Base-by-base conservation (phyloP, 306 rosid genomes). In the Sicyos edulis region DNA sequence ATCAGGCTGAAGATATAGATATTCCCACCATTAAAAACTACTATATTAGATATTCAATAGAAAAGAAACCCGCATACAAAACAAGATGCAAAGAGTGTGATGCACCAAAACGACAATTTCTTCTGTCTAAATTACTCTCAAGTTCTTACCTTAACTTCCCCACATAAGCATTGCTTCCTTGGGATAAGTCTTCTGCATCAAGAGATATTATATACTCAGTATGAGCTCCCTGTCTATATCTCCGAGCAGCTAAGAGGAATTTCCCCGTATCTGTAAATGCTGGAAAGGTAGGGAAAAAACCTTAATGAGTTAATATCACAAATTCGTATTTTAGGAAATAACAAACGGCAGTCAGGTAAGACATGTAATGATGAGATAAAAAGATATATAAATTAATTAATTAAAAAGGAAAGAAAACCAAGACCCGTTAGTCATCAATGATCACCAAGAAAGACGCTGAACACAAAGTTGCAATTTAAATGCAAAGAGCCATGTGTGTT, bases 131-230 rank as follows among this genome's bases (percentile, higher is more conserved):
- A 65, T 17, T 17, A 50, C 68, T 44, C 68, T 61, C 15, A 16
- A 42, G 2, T 6, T 6, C 75, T 81, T 81, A 91, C 99, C 96
- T 89, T 78, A 95, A 75, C 82, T 95, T 95, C 77, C 99, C 99
- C 67, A 95, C 82, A 77, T 91, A 91, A 59, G 99, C 99, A 80
- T 95, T 95, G 84, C 96, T 91, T 80, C 96, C 97, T 83, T 91
- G 99, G 62, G 95, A 91, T 64, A 91, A 64, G 82, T 89, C 99
- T 69, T 88, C 92, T 20, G 85, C 88, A 76, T 87, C 97, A 10
- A 95, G 97, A 11, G 99, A 95, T 78, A 95, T 89, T 78, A 91
- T 89, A 82, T 89, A 95, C 76, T 88, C 99, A 2, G 85, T 81
- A 74, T 91, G 95, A 34, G 99, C 88, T 65, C 99, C 97, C 59